Conservation (phyloP, 352 stramenopile species). For the Phytophthora idaei region DNA sequence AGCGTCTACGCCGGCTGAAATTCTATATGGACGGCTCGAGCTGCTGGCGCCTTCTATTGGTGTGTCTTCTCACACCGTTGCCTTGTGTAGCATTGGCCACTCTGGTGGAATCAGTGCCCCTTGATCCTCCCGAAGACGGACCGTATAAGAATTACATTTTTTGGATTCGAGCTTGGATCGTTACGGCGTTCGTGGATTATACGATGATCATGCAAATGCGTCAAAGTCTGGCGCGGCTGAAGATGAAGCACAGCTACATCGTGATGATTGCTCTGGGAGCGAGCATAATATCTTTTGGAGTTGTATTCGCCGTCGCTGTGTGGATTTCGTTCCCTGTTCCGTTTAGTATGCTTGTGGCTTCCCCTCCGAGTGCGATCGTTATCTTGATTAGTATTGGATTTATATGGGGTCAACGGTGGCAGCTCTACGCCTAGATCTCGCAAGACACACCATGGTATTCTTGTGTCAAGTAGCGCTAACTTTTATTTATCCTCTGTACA, state of each 20-base stretch:
- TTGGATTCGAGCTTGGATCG: slow-evolving; percentile 9
- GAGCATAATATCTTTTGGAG: neutral
- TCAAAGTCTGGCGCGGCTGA: slow-evolving; percentile 12
- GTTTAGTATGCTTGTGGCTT: slow-evolving; percentile 31
- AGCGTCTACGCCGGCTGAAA: slow-evolving; percentile 20
- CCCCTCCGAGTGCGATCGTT: slow-evolving; percentile 14
- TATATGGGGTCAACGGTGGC: slow-evolving; percentile 14
- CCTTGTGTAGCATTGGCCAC: slow-evolving; percentile 13
- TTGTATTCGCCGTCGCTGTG: slow-evolving; percentile 14
- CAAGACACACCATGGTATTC: slow-evolving; percentile 21
- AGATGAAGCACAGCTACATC: slow-evolving; percentile 8
- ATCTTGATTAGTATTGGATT: slow-evolving; percentile 16
- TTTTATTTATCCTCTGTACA: slow-evolving; percentile 37
- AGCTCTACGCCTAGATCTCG: slow-evolving; percentile 12
- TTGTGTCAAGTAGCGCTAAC: slow-evolving; percentile 27
- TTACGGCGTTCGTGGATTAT: slow-evolving; percentile 8
- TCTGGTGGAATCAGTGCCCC: slow-evolving; percentile 9
- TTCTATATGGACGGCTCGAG: slow-evolving; percentile 8
- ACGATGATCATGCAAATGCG: slow-evolving; percentile 10
- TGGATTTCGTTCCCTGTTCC: slow-evolving; percentile 19
- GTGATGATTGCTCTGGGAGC: slow-evolving; percentile 7
- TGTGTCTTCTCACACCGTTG: slow-evolving; percentile 19
- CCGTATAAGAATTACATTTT: slow-evolving; percentile 11
- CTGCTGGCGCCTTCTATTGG: neutral
- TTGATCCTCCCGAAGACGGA: slow-evolving; percentile 3